Conservation (phyloP, 1,139 yeast species). For the Pichia sp. region DNA sequence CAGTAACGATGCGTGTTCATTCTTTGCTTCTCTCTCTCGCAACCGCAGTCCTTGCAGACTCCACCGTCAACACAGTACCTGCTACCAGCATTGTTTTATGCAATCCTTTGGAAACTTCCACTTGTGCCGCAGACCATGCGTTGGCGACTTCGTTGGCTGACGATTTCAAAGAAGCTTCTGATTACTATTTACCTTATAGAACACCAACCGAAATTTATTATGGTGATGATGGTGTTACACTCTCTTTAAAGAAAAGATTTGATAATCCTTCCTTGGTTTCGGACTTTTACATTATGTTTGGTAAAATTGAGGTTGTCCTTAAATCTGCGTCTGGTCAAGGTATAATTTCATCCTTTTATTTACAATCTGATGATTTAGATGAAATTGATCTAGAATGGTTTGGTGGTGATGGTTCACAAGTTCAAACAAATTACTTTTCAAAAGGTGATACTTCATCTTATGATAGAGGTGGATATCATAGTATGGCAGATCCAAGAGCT, state of each 20-base stretch:
- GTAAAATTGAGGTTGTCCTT: conserved; percentile 65
- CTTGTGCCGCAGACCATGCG: conserved; percentile 48
- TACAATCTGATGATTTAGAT: conserved; percentile 81
- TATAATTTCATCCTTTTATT: conserved; percentile 68
- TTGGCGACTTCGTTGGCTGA: conserved; percentile 49
- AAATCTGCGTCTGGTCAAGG: conserved; percentile 74
- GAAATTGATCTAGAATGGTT: conserved; percentile 84
- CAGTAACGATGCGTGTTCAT: not conserved
- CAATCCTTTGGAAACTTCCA: conserved; percentile 34
- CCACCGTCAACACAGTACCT: conserved; percentile 3
- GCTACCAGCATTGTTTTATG: conserved; percentile 30
- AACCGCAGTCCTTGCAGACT: not conserved
- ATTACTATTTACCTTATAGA: conserved; percentile 35
- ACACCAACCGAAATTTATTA: conserved; percentile 35
- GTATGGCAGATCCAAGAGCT: conserved; percentile 48
- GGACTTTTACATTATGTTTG: conserved; percentile 79
- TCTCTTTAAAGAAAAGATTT: conserved; percentile 52
- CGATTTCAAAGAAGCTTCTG: conserved; percentile 40
- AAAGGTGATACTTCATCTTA: conserved; percentile 74
- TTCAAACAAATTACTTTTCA: conserved; percentile 77
- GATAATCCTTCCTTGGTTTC: conserved; percentile 76
- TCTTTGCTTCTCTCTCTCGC: not conserved
- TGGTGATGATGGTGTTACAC: conserved; percentile 49
- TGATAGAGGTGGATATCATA: conserved; percentile 71
- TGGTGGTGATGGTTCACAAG: conserved; percentile 66